Evolutionary conservation across 352 stramenopile species (phyloP), one percentile per base, ranked within the genome.

Genomic region (Phytopythium mirpurense): DNA sequence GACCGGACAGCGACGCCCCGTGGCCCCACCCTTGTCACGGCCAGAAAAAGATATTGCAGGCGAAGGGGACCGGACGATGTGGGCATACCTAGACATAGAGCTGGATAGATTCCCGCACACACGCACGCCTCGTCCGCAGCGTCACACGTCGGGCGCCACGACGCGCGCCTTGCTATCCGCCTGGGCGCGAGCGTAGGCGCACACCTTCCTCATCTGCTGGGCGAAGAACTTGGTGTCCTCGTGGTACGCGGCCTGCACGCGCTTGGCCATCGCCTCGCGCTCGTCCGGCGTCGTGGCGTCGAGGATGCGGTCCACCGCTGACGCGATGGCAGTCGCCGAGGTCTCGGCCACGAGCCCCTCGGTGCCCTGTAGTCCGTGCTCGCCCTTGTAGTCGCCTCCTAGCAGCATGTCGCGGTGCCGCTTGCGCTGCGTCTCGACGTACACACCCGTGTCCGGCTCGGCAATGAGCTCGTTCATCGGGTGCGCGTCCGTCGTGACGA

Each of bases 401-500:
- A 74, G 18, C 0, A 74, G 16, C 38, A 60, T 38, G 40, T 46
- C 49, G 0, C 54, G 24, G 27, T 74, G 45, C 37, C 38, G 55
- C 41, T 44, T 24, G 2, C 7, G 35, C 5, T 41, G 19, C 5
- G 64, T 57, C 7, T 56, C 26, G 31, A 67, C 51, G 6, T 62
- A 29, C 31, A 71, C 44, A 10, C 63, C 63, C 43, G 41, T 56
- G 15, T 57, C 36, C 2, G 43, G 50, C 16, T 42, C 57, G 24
- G 53, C 46, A 29, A 79, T 52, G 42, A 87, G 58, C 43, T 87
- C 76, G 51, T 85, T 87, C 76, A 87, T 87, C n/a, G 76, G 76
- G 29, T 74, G 71, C 5, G 58, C 59, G 40, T 85, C 63, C 0
- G 76, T 77, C 3, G 76, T 72, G 45, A 87, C 56, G 14, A 87